A percentile compares a stretch with the other conserved stretches of the same genome.
phyloP scores from a whole-genome alignment of 805 yeast genomes.

The Wickerhamiella domercqiae region DNA sequence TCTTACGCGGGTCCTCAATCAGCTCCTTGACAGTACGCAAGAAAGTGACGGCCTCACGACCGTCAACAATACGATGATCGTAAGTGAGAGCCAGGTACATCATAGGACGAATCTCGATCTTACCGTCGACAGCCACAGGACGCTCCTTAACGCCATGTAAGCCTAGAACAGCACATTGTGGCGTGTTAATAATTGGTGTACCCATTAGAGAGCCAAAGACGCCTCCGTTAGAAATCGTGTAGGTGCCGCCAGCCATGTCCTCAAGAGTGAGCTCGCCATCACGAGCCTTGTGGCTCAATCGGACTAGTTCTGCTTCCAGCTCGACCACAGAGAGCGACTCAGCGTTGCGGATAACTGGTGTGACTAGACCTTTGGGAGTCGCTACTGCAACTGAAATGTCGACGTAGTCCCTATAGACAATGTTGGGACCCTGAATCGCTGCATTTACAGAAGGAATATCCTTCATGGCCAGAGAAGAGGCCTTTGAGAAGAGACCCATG shows the following conservation, averaged over 20 bases:
- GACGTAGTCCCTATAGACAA: slow-evolving; percentile 90
- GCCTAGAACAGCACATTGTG: slow-evolving; percentile 96
- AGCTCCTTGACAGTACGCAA: slow-evolving; percentile 90
- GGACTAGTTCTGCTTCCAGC: slow-evolving; percentile 71
- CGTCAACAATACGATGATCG: slow-evolving; percentile 95
- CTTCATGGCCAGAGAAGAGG: slow-evolving; percentile 81
- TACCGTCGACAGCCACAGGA: slow-evolving; percentile 92
- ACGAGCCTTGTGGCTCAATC: slow-evolving; percentile 83
- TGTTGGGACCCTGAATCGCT: slow-evolving; percentile 57
- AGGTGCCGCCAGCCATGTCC: slow-evolving; percentile 99
- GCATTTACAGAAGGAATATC: slow-evolving; percentile 93
- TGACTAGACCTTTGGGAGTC: slow-evolving; percentile 96
- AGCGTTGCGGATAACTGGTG: slow-evolving; percentile 95
- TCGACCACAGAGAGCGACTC: slow-evolving; percentile 80
- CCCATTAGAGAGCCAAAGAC: slow-evolving; percentile 96
- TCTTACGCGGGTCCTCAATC: slow-evolving; percentile 97
- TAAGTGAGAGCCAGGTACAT: slow-evolving; percentile 97
- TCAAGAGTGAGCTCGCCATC: slow-evolving; percentile 92
- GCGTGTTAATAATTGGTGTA: slow-evolving; percentile 95
- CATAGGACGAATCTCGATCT: slow-evolving; percentile 95
- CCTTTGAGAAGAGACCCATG: slow-evolving; percentile 97
- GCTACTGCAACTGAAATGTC: slow-evolving; percentile 96
- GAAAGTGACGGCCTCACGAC: slow-evolving; percentile 97
- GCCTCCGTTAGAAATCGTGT: slow-evolving; percentile 98
- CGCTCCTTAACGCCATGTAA: slow-evolving; percentile 96